Base-by-base conservation (phyloP, 2,329 filamentous ascomycete species). In the Penicillium nordicum region DNA sequence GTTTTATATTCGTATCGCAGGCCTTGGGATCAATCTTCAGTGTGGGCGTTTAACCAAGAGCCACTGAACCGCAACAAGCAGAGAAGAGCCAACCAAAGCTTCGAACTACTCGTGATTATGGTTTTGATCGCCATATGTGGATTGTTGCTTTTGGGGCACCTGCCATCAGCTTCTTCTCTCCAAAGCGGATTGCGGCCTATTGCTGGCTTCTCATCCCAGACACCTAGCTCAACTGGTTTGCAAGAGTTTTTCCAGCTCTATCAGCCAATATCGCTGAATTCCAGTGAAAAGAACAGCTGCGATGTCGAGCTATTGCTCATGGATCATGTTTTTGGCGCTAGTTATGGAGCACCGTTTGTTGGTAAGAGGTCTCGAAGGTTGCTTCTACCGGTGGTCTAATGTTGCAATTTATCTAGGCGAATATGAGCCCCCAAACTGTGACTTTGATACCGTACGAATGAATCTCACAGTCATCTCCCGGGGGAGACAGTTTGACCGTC, bases 401-500 rank as follows among this genome's bases (percentile, higher is more conserved):
- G 4, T 29, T 32, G 7, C 18, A 16, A 23, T 6, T 30, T 16
- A 40, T 27, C 55, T 48, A 88, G 85, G 84, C 44, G 72, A 78
- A 16, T 92, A 90, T 68, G 78, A 74, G 1, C 89, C 89, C 12
- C 88, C 89, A 1, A 66, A 74, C 27, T 91, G 87, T 72, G 73
- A 80, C 16, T 94, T 93, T 76, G 88, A 91, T 67, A 82, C 85
- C 34, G 87, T 92, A 16, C 81, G 84, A 25, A 84, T 94, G 72
- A 91, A 92, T 67, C 82, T 94, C 63, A 92, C 88, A 0, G 86
- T 89, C 14, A 84, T 83, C 0, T 89, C 87, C 10, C 77, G 79
- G 59, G 90, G 90, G 1, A 81, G 83, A 3, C 90, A 95, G 65
- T 92, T 83, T 72, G 90, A 95, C 69, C 82, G 90, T 38, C 79